Conservation (phyloP, 2,329 filamentous ascomycete species). For the Ceratocystis eucalypticola region DNA sequence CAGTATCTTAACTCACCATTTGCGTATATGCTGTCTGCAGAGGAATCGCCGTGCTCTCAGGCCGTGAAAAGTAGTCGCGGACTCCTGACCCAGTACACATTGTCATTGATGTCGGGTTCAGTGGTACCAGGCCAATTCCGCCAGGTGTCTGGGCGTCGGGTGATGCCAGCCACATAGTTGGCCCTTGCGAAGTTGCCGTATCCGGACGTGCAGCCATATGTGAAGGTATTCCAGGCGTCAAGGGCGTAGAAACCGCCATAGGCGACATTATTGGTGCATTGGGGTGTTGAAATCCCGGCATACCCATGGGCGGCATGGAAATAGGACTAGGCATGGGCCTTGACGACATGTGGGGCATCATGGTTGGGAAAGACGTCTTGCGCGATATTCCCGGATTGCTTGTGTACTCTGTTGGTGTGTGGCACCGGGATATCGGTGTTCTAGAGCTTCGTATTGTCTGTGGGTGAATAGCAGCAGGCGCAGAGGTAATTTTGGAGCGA, state of each 20-base stretch:
- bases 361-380: neutral
- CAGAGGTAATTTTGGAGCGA: neutral
- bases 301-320: neutral
- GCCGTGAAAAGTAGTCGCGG: neutral
- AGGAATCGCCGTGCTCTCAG: neutral
- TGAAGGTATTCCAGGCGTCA: neutral
- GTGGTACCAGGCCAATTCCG: neutral
- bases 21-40: neutral
- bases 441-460: neutral
- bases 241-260: neutral
- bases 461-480: neutral
- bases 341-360: neutral
- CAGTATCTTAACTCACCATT: constrained; percentile 1
- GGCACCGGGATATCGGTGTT: neutral
- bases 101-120: constrained; percentile 1
- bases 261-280: neutral
- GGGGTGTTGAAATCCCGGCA: neutral
- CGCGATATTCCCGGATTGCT: neutral
- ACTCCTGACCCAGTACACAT: neutral
- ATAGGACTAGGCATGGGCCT: neutral
- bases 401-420: neutral
- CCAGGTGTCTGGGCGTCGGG: neutral
- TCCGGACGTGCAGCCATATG: neutral
- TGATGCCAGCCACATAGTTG: constrained; percentile 1
- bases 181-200: neutral